A percentile compares a stretch with the other conserved stretches of the same genome.
Conservation (phyloP, 169 alveolate genomes). For the Eimeria brunetti region DNA sequence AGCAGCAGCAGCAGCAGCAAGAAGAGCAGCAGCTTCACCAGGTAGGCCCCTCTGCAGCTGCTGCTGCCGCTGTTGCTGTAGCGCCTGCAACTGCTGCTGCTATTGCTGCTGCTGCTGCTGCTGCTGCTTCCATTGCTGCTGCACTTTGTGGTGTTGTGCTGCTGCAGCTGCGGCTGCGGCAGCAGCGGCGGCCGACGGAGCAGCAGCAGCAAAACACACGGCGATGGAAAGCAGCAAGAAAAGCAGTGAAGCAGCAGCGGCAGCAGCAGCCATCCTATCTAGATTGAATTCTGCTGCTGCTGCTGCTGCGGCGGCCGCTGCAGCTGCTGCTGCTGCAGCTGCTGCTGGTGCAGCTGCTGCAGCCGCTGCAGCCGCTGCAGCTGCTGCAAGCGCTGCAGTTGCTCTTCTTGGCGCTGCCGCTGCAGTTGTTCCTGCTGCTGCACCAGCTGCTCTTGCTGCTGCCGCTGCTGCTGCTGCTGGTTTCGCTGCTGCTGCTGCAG, state of each 20-base stretch:
- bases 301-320: conserved; percentile 26
- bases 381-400: background rate
- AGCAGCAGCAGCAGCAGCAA: conserved; percentile 40
- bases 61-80: background rate
- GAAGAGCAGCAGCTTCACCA: background rate
- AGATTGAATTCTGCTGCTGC: conserved; percentile 20
- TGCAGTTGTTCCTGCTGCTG: background rate
- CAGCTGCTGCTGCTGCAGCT: background rate
- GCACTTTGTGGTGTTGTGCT: background rate
- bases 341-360: background rate
- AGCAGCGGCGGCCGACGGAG: conserved; percentile 35
- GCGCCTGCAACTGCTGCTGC: background rate
- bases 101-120: background rate
- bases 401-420: too few relatives aligned
- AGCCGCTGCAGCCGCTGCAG: background rate
- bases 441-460: conserved; percentile 33
- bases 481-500: conserved; percentile 14
- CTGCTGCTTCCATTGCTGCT: background rate
- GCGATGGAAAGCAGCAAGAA: conserved; percentile 7
- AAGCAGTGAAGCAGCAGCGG: conserved; percentile 26
- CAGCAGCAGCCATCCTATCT: conserved; percentile 13
- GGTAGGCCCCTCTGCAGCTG: conserved; percentile 4
- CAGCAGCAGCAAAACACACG: conserved; percentile 13
- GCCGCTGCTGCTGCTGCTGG: conserved; percentile 23
- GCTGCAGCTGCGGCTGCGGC: conserved; percentile 46